Percentiles rank a stretch among this genome's conserved stretches.
Conservation (phyloP, 2,329 filamentous ascomycete genomes). For the Paraphaeosphaeria sporulosa region DNA sequence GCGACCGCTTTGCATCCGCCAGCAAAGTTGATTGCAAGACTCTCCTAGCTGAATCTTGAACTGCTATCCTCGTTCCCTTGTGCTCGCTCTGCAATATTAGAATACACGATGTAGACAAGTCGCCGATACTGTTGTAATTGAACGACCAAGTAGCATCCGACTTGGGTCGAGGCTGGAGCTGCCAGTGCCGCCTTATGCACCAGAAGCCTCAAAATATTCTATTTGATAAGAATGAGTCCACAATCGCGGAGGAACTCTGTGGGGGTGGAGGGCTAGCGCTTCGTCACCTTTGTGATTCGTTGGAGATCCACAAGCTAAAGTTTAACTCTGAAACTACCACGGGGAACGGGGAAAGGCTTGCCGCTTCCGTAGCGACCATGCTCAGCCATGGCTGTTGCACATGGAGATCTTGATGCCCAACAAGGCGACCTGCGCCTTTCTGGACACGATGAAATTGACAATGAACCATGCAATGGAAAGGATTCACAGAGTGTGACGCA, state of each 20-base stretch:
- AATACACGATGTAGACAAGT: neutral
- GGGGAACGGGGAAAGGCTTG: neutral
- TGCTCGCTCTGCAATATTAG: neutral
- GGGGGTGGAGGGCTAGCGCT: neutral
- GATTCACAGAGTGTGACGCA: neutral
- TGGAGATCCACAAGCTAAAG: neutral
- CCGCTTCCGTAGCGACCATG: neutral
- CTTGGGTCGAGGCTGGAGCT: neutral
- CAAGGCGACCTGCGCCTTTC: neutral
- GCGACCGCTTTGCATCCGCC: neutral
- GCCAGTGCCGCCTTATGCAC: neutral
- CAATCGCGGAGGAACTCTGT: neutral
- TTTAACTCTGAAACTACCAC: neutral
- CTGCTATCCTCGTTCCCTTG: neutral
- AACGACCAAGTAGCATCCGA: neutral
- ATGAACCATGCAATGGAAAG: neutral
- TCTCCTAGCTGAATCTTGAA: neutral
- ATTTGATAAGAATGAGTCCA: neutral
- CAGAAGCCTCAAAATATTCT: neutral
- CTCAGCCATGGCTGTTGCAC: neutral
- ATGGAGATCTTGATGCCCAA: neutral
- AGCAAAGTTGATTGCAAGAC: neutral
- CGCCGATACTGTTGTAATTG: neutral
- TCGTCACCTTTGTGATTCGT: neutral
- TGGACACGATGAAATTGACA: neutral